Percentiles rank a stretch among this genome's conserved stretches.
Evolutionary conservation across 768 basidiomycete species (phyloP).

Genomic region (Arthromyces matolae): DNA sequence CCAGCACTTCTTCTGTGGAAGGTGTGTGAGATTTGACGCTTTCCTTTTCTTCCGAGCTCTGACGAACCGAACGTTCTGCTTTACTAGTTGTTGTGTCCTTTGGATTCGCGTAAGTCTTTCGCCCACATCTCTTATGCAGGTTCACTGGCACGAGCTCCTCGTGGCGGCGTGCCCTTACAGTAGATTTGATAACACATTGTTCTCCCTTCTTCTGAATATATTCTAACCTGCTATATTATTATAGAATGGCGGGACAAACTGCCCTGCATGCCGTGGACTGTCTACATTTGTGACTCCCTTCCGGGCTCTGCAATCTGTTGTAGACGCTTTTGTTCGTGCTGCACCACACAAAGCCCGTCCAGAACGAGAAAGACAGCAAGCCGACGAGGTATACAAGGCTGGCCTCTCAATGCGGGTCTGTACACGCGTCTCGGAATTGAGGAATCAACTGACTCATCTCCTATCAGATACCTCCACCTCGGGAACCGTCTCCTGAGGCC

Average conservation of each 20-base stretch:
- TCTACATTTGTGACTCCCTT: constrained; percentile 70
- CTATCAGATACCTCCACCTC: constrained; percentile 68
- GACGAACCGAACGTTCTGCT: not conserved
- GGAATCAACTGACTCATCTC: constrained; percentile 10
- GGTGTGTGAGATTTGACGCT: constrained; percentile 42
- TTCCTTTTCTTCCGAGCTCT: not conserved
- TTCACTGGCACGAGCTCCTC: constrained; percentile 6
- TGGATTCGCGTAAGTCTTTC: constrained; percentile 74
- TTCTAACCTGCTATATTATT: constrained; percentile 1
- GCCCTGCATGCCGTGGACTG: constrained; percentile 74
- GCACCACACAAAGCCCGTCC: constrained; percentile 67
- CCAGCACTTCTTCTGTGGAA: constrained; percentile 90
- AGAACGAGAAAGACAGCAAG: constrained; percentile 71
- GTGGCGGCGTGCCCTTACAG: not conserved
- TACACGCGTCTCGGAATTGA: constrained; percentile 7
- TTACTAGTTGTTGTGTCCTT: constrained; percentile 68
- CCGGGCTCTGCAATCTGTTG: constrained; percentile 65
- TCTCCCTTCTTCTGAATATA: not conserved
- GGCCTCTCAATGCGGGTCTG: constrained; percentile 61
- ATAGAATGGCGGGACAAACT: constrained; percentile 82
- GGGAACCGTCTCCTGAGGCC: constrained; percentile 75
- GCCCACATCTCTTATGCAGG: constrained; percentile 11
- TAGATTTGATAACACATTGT: not conserved
- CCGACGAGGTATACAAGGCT: constrained; percentile 72
- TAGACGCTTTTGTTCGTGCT: constrained; percentile 68